Percentiles rank a stretch among this genome's conserved stretches.
Conservation (phyloP, 805 yeast genomes). For the Ogataea pilisensis region DNA sequence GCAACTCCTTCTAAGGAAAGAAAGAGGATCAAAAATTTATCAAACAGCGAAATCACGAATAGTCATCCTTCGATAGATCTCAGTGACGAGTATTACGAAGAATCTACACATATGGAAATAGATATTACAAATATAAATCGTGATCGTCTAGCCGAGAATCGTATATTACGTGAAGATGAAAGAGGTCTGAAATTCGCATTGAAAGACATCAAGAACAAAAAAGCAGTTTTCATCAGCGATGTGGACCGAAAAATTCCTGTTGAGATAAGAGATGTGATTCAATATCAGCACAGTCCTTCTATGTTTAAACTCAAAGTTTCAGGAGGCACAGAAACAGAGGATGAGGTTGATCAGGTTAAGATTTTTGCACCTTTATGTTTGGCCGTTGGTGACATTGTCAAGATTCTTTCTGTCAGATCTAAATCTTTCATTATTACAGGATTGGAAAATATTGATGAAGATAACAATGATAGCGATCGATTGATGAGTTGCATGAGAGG, state of each 20-base stretch:
- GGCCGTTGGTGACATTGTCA: conserved; percentile 52
- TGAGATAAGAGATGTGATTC: conserved; percentile 5
- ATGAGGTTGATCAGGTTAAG: conserved; percentile 28
- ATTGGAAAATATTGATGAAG: conserved; percentile 23
- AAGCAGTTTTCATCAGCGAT: conserved; percentile 14
- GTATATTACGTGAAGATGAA: neutral
- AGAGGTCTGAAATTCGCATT: neutral
- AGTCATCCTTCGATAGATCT: neutral
- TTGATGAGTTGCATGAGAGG: conserved; percentile 58
- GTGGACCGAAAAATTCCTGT: conserved; percentile 10
- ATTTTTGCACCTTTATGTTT: conserved; percentile 46
- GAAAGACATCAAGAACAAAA: conserved; percentile 6
- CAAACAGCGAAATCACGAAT: neutral
- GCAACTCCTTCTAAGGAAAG: neutral
- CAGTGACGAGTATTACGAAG: neutral
- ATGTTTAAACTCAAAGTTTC: neutral
- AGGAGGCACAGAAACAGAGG: conserved; percentile 30
- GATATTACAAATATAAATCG: neutral
- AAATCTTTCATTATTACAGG: conserved; percentile 44
- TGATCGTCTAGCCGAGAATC: neutral
- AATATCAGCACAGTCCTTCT: neutral
- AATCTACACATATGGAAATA: neutral
- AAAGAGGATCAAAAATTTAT: neutral
- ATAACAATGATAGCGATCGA: neutral
- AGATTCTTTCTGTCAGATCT: conserved; percentile 27